These are phyloP conservation scores for Blastobotrys peoriensis DNA, from an alignment of 805 yeast species.

Conservation along the genomic window DNA sequence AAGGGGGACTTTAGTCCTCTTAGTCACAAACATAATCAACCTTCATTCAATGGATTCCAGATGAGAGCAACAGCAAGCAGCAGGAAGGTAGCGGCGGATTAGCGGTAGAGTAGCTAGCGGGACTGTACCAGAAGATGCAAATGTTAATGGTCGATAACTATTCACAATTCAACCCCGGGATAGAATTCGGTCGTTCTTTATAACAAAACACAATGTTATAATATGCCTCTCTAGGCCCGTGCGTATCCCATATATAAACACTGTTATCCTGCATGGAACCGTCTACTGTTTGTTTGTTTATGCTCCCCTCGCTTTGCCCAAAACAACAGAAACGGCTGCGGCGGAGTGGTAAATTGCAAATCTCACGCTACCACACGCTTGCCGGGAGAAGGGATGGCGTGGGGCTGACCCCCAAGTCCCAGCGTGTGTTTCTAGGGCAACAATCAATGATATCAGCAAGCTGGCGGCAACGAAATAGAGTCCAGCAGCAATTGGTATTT, in stretches of 20 bases:
- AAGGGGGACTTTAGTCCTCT: conserved; percentile 22
- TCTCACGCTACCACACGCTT: not conserved
- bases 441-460: not conserved
- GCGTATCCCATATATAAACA: not conserved
- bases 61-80: no score
- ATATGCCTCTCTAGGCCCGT: not conserved
- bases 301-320: not conserved
- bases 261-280: not conserved
- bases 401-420: not conserved
- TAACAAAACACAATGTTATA: no score
- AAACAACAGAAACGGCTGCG: not conserved
- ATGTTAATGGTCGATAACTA: no score
- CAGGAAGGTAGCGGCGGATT: no score
- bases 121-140: no score
- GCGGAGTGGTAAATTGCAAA: not conserved
- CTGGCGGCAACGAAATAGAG: no score
- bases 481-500: no score
- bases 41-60: no score
- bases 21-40: not conserved
- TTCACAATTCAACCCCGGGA: no score
- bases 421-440: not conserved
- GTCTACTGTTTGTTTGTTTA: not conserved
- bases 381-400: no score
- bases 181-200: no score
- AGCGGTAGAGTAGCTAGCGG: no score